These are phyloP conservation scores for Yamadazyma taylorii DNA, from an alignment of 1,139 yeast genomes.

Conservation along the genomic window DNA sequence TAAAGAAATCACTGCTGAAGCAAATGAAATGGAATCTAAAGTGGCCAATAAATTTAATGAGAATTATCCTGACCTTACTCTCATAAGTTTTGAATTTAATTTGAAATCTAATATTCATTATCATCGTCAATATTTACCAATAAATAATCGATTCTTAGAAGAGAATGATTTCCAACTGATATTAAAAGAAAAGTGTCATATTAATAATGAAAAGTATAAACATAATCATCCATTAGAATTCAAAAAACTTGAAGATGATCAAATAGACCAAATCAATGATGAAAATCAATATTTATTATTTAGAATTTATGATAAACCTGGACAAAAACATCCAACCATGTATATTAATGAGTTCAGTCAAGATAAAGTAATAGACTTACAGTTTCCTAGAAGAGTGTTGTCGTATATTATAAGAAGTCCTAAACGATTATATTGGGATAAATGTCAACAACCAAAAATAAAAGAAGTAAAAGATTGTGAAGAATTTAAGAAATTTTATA, in stretches of 20 bases:
- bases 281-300: conserved; percentile 42
- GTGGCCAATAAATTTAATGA: conserved; percentile 46
- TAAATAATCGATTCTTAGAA: conserved; percentile 40
- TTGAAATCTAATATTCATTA: conserved; percentile 59
- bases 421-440: conserved; percentile 70
- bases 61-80: conserved; percentile 34
- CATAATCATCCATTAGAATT: conserved; percentile 47
- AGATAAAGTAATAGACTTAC: conserved; percentile 54
- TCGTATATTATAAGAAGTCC: conserved; percentile 60
- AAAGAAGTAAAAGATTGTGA: conserved; percentile 65
- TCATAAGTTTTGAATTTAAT: conserved; percentile 64
- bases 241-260: conserved; percentile 29
- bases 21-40: conserved; percentile 40
- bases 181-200: conserved; percentile 38
- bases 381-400: conserved; percentile 75
- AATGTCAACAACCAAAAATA: conserved; percentile 58
- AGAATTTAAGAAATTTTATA: conserved; percentile 52
- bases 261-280: conserved; percentile 22
- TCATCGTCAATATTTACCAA: conserved; percentile 65
- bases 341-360: conserved; percentile 28
- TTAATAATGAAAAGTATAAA: conserved; percentile 51
- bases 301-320: conserved; percentile 24
- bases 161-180: conserved; percentile 31
- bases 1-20: conserved; percentile 24
- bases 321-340: conserved; percentile 14